Conservation (phyloP, 495 filamentous ascomycete genomes). For the Oidiodendron maius region DNA sequence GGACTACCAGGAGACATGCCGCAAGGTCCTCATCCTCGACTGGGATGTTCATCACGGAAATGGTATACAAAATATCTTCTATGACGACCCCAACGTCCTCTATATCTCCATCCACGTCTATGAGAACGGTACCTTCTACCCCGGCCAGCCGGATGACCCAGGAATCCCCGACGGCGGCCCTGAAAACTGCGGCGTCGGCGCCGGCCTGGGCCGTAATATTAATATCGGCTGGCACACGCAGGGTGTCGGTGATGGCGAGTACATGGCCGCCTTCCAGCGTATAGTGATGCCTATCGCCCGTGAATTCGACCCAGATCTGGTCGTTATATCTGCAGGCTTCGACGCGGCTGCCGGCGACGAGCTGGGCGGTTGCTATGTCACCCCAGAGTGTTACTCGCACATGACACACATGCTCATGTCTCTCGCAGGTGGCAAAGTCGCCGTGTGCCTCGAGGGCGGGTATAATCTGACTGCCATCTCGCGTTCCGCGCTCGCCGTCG, state of each 20-base stretch:
- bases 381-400: conserved; percentile 87
- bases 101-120: conserved; percentile 97
- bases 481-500: conserved; percentile 84
- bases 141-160: conserved; percentile 55
- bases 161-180: conserved; percentile 61
- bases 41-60: conserved; percentile 92
- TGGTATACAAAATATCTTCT: conserved; percentile 94
- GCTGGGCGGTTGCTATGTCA: conserved; percentile 85
- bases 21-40: conserved; percentile 88
- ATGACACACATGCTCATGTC: conserved; percentile 99
- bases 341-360: conserved; percentile 92
- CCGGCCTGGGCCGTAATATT: conserved; percentile 82
- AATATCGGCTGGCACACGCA: conserved; percentile 92
- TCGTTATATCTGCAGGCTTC: conserved; percentile 94
- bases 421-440: conserved; percentile 84
- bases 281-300: conserved; percentile 95
- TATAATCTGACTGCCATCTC: conserved; percentile 94
- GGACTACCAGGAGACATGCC: conserved; percentile 67
- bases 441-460: conserved; percentile 89
- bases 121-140: conserved; percentile 78
- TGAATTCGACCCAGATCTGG: conserved; percentile 91
- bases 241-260: conserved; percentile 95
- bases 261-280: conserved; percentile 91
- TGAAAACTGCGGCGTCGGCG: conserved; percentile 66
- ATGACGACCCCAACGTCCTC: conserved; percentile 87